Evolutionary conservation across 2,329 filamentous ascomycete genomes (phyloP), one percentile per base, ranked within the genome.

Genomic region (Apiospora marii): DNA sequence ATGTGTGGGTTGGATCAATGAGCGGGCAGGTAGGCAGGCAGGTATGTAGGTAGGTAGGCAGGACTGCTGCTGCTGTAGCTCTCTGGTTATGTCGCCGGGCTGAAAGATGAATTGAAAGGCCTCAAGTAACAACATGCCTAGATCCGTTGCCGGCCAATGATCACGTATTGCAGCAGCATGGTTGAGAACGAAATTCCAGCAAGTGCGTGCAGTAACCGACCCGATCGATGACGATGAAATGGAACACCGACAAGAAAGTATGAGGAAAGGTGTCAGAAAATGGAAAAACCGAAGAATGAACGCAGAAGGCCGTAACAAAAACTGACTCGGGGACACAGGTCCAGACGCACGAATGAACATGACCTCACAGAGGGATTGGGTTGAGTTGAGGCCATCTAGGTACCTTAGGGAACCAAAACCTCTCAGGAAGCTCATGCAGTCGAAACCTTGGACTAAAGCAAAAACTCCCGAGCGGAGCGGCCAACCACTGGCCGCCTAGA

Each of bases 341-440:
- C 53, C 12, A 61, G 30, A 61, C 37, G 53, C 58, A 64, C 58
- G 58, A 64, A 64, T n/a, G 58, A 64, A 41, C 58, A 37, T 64
- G 58, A 64, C 58, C 58, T 64, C 58, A 37, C 30, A 24, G 34
- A 41, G 34, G 58, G 58, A 51, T 51, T 51, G 49, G 34, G 34
- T 64, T 64, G 34, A 37, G 58, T 64, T 64, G 58, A 64, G 58
- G 58, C 41, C 58, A 64, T 64, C 58, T 64, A 64, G 24, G 24
- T 58, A 58, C 34, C 41, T 22, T 64, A 41, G 58, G 34, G 30
- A 41, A 37, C 30, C 58, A 64, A 64, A 64, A 64, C 19, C 34
- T 64, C 58, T 24, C 58, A 64, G 41, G 58, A 64, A 41, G n/a
- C 58, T 41, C 58, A 64, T 64, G 58, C 58, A 64, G 34, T 64